A percentile compares a stretch with the other conserved stretches of the same genome.
Conservation (phyloP, 2,329 filamentous ascomycete genomes). For the Trichophyton schoenleinii region DNA sequence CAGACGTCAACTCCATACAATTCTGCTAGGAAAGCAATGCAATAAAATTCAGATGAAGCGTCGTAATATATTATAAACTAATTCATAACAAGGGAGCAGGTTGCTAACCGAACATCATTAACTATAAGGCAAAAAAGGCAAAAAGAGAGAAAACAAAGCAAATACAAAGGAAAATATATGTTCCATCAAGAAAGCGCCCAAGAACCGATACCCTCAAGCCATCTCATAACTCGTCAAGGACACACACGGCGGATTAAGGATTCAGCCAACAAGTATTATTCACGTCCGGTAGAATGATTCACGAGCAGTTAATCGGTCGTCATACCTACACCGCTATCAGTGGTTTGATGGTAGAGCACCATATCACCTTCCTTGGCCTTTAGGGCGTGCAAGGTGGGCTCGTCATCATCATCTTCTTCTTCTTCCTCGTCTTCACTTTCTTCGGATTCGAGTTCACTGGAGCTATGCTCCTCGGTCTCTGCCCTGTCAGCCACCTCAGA, state of each 20-base stretch:
- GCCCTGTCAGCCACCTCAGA: neutral
- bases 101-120: neutral
- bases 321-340: conserved; percentile 21
- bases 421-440: conserved; percentile 7
- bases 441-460: neutral
- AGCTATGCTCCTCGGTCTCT: neutral
- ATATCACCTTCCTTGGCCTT: conserved; percentile 17
- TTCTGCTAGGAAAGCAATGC: neutral
- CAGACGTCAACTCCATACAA: neutral
- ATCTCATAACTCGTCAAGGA: conserved; percentile 5
- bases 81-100: neutral
- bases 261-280: conserved; percentile 12
- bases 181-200: conserved; percentile 11
- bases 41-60: neutral
- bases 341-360: conserved; percentile 15
- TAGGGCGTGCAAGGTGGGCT: conserved; percentile 12
- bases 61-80: neutral
- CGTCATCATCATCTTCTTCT: neutral
- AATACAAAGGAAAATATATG: conserved; percentile 16
- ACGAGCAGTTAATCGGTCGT: neutral
- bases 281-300: neutral
- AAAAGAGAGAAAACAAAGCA: conserved; percentile 3
- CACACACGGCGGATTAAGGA: conserved; percentile 13
- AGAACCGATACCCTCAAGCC: conserved; percentile 5
- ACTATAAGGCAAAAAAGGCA: neutral